A percentile compares a stretch with the other conserved stretches of the same genome.
phyloP scores from a whole-genome alignment of 345 rosid genomes.

The Chamaenerion angustifolium region DNA sequence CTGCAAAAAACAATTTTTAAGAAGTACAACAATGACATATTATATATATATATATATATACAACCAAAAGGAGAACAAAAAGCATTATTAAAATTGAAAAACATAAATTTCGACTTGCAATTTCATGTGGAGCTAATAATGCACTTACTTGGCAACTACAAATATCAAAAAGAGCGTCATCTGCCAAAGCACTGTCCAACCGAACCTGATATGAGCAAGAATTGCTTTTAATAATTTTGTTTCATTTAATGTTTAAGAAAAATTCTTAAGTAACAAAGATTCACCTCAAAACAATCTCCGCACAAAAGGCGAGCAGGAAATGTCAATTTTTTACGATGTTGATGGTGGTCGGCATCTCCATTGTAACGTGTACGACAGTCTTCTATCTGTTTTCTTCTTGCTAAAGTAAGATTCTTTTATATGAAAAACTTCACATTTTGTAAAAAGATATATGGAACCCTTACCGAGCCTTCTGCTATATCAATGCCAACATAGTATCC shows the following conservation, averaged over 20 bases:
- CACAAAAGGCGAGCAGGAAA: conserved; percentile 90
- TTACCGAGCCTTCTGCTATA: conserved; percentile 97
- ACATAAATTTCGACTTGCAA: too few relatives aligned
- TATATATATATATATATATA: too few relatives aligned
- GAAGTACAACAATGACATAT: not conserved
- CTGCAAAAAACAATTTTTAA: too few relatives aligned
- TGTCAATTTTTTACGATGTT: conserved; percentile 75
- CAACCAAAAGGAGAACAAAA: too few relatives aligned
- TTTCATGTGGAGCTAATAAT: not conserved
- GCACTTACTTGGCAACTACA: conserved; percentile 89
- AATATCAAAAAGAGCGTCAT: conserved; percentile 94
- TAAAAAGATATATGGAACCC: not conserved
- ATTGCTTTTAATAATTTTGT: too few relatives aligned
- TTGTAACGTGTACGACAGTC: conserved; percentile 93
- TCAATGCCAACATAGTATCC: conserved; percentile 95
- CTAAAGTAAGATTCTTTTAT: too few relatives aligned
- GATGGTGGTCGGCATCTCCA: conserved; percentile 94
- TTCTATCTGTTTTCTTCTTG: conserved; percentile 48
- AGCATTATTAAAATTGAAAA: too few relatives aligned
- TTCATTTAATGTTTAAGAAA: too few relatives aligned
- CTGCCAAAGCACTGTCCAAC: conserved; percentile 71
- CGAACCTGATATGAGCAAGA: conserved; percentile 34
- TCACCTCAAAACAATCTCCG: conserved; percentile 94
- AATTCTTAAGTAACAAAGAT: conserved; percentile 1
- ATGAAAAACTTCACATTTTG: not conserved